Evolutionary conservation across 2,329 filamentous ascomycete genomes (phyloP).

Genomic region (Berkeleyomyces basicola): DNA sequence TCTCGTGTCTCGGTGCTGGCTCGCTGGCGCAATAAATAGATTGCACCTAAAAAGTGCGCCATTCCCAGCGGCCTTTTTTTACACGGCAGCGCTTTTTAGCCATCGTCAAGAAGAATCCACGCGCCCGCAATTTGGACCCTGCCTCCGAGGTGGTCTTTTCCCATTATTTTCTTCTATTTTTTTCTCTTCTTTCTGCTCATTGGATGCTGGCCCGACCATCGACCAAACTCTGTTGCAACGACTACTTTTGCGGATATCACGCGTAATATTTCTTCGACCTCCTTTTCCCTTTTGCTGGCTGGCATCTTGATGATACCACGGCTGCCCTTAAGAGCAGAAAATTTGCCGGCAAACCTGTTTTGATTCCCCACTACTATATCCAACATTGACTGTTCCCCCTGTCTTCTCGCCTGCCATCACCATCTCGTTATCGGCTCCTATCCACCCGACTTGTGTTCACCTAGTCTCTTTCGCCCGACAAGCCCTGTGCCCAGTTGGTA

Average conservation of each 20-base stretch:
- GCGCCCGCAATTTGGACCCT: not conserved
- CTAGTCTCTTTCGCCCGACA: too few species aligned
- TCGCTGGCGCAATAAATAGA: not conserved
- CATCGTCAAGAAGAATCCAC: not conserved
- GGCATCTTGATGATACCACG: not conserved
- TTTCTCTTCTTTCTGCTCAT: not conserved
- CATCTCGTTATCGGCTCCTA: not conserved
- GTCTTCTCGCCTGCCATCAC: not conserved
- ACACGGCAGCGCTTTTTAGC: not conserved
- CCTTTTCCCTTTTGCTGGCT: not conserved
- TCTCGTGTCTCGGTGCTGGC: not conserved
- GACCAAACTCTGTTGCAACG: not conserved
- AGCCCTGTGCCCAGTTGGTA: too few species aligned
- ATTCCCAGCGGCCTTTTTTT: not conserved
- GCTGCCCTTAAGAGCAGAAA: not conserved
- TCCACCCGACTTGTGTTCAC: not conserved
- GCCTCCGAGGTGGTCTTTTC: not conserved
- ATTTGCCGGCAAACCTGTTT: not conserved
- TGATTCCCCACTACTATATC: not conserved
- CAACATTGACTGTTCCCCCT: not conserved
- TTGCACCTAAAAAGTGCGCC: not conserved
- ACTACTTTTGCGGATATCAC: constrained; percentile 9
- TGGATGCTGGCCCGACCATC: not conserved
- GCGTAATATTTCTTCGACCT: not conserved
- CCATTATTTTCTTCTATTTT: not conserved